Evolutionary conservation across 2,329 filamentous ascomycete genomes (phyloP), one percentile per base, ranked within the genome.

Genomic region (Sporothrix brunneoviolacea): DNA sequence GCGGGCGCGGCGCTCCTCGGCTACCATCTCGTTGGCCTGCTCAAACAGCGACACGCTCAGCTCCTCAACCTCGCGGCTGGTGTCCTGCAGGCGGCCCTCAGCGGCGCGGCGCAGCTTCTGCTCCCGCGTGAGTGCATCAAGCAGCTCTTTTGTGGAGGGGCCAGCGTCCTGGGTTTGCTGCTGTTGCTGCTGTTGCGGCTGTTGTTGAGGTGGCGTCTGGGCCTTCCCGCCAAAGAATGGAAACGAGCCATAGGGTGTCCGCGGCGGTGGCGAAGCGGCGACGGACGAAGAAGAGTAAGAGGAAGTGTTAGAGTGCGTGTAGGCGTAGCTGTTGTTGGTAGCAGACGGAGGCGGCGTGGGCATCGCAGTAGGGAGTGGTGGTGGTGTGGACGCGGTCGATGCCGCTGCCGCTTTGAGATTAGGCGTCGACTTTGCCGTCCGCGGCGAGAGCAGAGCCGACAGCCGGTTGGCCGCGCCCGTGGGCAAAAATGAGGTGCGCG

Each of bases 11-110:
- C 88, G 72, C 71, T 93, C 88, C 16, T 77, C 73, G 2, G 88
- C 86, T 18, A 93, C 88, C 88, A 93, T 93, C 68, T 90, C 82
- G 64, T 93, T 93, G 46, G 88, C 88, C 70, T 91, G 83, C 68
- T 87, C 82, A 64, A 93, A 93, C 48, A 93, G 70, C 45, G 77
- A 78, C 18, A 79, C 84, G 61, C 79, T 87, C 56, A 93, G 71
- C 68, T 93, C 88, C 67, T 91, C 88, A 18, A 91, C 77, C 70
- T 93, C 88, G 12, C 71, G 74, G 60, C 79, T 83, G 45, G 86
- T 84, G 44, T 81, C 77, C 56, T 74, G 75, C 18, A 88, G 70
- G 55, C 79, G 77, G 44, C 77, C 76, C 68, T 93, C 88, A 1
- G 87, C 87, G 46, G 81, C 79, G 35, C 76, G 72, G 12, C 88